Base-by-base conservation (phyloP, 164 flowering plant genomes). In the Vitis rupestris region DNA sequence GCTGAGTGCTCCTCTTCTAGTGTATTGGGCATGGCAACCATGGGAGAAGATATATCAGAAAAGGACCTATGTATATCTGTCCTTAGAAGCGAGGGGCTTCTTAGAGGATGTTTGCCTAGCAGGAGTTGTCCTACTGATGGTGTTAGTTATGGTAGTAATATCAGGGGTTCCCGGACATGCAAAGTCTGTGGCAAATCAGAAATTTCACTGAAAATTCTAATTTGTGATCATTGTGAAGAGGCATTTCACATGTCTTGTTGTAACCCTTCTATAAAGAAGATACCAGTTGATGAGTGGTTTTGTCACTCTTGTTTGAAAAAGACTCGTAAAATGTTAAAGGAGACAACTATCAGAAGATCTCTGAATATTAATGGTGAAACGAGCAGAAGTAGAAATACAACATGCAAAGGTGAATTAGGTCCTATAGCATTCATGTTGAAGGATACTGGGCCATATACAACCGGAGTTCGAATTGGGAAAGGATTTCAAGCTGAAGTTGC, bases 181-280 rank as follows among this genome's bases (percentile, higher is more conserved):
- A 86, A 87, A 82, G 77, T 72, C 47, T 93, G 98, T 73, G 74
- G 77, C 13, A 72, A 8, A 48, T 16, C 79, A 67, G 94, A 75
- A 50, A 61, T 70, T 17, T 30, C 87, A 47, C 2, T n/a, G 51
- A 85, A 85, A 10, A 82, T 93, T 88, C 78, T 91, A 48, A 80
- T 90, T 30, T 93, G 97, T 79, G 97, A 93, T 82, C 70, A 75
- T 56, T 93, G 98, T 82, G 94, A 91, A 69, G 91, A 83, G 30
- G 86, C 91, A 60, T 91, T 80, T 80, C 98, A 93, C 78, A 23
- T 86, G 16, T 68, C 83, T 67, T 91, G 98, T 75, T 87, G 81
- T 78, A 82, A 75, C 44, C 88, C 88, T 2, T 81, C 76, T 15
- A 50, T 88, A 54, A 88, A 79, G 55, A 74, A 63, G 70, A 67